Base-by-base conservation (phyloP, 2,329 filamentous ascomycete genomes). In the Cladosporium oxysporum region DNA sequence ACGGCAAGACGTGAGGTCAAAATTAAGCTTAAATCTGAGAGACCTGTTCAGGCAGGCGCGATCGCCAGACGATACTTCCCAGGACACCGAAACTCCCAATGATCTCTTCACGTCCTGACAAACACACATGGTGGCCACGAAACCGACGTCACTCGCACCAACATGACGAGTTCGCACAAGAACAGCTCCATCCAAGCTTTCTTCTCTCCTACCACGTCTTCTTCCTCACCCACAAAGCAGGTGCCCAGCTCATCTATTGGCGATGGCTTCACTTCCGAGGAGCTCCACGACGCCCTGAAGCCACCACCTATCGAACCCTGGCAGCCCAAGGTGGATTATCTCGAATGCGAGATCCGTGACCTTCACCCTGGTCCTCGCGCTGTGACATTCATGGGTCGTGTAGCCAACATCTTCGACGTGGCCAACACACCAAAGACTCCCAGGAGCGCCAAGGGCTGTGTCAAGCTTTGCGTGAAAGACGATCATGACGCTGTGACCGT, bases 381-480 rank as follows among this genome's bases (percentile, higher is more conserved):
- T 60, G 80, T 87, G 33, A 79, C 79, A 2, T 83, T 88, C 66
- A 80, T 78, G 41, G 87, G 87, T 1, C 79, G 87, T 31, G 73
- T 89, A 14, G 84, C 85, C 12, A 88, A 88, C 72, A 81, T 87
- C 68, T 82, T 77, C 58, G 78, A 84, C 33, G 75, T 80, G 7
- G 71, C 73, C 12, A 82, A 79, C 26, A 76, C 75, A 3, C 80
- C 76, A 66, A 82, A 79, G 67, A 78, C 76, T 47, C 78, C 81
- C 41, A 75, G 74, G 44, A 79, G 79, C 47, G 83, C 84, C 2
- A 80, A 81, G 67, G 83, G 84, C 16, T 85, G 81, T 71, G 76
- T 87, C 65, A 83, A 83, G 63, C 71, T 88, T 10, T 79, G 85
- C 35, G 72, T 89, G n/a, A 83, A 83, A 58, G 87, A 89, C 72